Evolutionary conservation across 1,284 basidiomycete genomes (phyloP).

Genomic region (Tilletia indica): DNA sequence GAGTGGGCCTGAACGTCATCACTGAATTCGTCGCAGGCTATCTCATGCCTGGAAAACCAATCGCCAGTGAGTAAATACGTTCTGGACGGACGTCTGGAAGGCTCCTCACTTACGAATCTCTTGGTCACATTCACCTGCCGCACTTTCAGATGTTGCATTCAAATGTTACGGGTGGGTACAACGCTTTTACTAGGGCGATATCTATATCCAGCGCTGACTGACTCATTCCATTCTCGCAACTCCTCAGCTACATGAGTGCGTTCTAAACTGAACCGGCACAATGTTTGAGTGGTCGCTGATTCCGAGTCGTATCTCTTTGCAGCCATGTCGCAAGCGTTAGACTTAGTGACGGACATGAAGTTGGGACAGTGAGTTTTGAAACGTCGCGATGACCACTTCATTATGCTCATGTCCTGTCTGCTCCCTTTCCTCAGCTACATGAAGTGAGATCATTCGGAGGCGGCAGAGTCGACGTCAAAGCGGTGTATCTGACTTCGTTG

Average conservation of each 20-base stretch:
- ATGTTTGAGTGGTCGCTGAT: neutral
- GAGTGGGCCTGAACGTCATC: slow-evolving; percentile 54
- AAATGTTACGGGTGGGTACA: slow-evolving; percentile 58
- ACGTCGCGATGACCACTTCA: too few relatives aligned
- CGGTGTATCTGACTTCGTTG: neutral
- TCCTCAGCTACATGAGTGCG: slow-evolving; percentile 19
- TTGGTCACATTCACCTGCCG: neutral
- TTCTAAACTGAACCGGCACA: neutral
- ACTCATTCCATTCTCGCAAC: neutral
- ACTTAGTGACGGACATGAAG: slow-evolving; percentile 60
- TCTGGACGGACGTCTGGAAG: neutral
- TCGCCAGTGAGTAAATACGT: slow-evolving; percentile 48
- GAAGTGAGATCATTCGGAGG: neutral
- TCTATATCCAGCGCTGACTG: slow-evolving; percentile 56
- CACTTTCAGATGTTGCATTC: slow-evolving; percentile 45
- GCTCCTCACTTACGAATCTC: neutral
- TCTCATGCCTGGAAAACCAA: slow-evolving; percentile 61
- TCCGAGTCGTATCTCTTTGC: neutral
- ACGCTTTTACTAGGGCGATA: slow-evolving; percentile 24
- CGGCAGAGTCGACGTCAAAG: too few relatives aligned
- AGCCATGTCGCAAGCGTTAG: slow-evolving; percentile 54
- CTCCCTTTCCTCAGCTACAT: neutral
- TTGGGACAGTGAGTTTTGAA: slow-evolving; percentile 51
- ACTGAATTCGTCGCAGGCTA: slow-evolving; percentile 58
- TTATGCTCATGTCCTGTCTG: too few relatives aligned